Conservation (phyloP, 2,329 filamentous ascomycete genomes). For the Myriosclerotinia scirpicola region DNA sequence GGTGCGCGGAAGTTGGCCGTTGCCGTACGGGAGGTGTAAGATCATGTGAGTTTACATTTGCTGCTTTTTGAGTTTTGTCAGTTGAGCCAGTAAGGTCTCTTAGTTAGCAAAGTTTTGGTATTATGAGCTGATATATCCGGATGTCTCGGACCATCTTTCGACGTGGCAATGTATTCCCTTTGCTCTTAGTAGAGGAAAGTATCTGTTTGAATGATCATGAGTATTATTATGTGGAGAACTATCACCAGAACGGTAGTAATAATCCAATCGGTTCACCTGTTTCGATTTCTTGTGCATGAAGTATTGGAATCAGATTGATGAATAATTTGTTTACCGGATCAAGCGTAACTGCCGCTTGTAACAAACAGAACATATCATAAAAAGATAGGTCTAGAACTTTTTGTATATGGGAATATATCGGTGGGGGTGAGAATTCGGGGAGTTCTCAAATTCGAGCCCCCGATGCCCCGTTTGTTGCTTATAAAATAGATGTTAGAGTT, state of each 20-base stretch:
- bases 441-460: conserved; percentile 9
- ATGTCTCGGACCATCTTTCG: conserved; percentile 23
- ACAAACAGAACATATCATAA: conserved; percentile 18
- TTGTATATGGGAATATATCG: conserved; percentile 1
- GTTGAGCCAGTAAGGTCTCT: conserved; percentile 11
- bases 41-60: conserved; percentile 23
- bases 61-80: conserved; percentile 21
- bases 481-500: background rate
- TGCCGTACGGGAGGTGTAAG: conserved; percentile 19
- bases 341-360: conserved; percentile 23
- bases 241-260: conserved; percentile 14
- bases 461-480: background rate
- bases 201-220: background rate
- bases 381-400: conserved; percentile 21
- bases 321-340: conserved; percentile 16
- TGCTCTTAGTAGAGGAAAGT: background rate
- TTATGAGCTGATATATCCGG: conserved; percentile 2
- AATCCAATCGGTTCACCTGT: background rate
- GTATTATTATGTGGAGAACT: conserved; percentile 2
- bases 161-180: conserved; percentile 19
- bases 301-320: conserved; percentile 17
- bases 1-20: conserved; percentile 26
- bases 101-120: background rate
- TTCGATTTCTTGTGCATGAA: conserved; percentile 13
- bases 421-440: conserved; percentile 22